phyloP scores from a whole-genome alignment of 164 flowering plant species.

The Berberis vulgaris region DNA sequence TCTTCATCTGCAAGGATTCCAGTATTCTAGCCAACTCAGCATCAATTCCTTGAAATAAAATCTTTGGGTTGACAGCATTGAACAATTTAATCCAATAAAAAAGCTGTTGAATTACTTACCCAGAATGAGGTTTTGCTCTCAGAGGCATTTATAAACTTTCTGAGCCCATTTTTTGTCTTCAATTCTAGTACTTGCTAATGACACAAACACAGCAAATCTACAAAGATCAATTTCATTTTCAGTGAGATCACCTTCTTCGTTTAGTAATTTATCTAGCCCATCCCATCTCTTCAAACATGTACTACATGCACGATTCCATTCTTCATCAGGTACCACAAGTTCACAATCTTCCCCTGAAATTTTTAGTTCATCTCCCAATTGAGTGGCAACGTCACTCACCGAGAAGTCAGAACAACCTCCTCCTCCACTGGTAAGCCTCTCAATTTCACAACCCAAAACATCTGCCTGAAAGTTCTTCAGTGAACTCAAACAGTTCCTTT shows the following conservation, averaged over 20 bases:
- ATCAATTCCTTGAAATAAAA: too few species aligned
- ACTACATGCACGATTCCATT: slow-evolving; percentile 15
- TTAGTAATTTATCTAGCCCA: slow-evolving; percentile 13
- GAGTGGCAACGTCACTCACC: slow-evolving; percentile 21
- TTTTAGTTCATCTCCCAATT: slow-evolving; percentile 15
- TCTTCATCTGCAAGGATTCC: too few species aligned
- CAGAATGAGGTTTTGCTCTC: slow-evolving; percentile 6
- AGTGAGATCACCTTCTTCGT: neutral
- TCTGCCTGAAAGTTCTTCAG: slow-evolving; percentile 13
- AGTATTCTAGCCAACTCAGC: too few species aligned
- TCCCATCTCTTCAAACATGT: slow-evolving; percentile 33
- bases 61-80: too few species aligned
- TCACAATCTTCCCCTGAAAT: slow-evolving; percentile 23
- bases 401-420: slow-evolving; percentile 41
- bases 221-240: slow-evolving; percentile 22
- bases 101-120: neutral
- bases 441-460: slow-evolving; percentile 30
- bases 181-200: slow-evolving; percentile 24
- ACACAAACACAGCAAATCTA: slow-evolving; percentile 34
- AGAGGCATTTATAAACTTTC: slow-evolving; percentile 24
- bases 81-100: too few species aligned
- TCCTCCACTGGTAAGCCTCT: slow-evolving; percentile 28
- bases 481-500: slow-evolving; percentile 20
- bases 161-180: slow-evolving; percentile 17
- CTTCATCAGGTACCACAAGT: slow-evolving; percentile 10